A percentile compares a stretch with the other conserved stretches of the same genome.
Evolutionary conservation across 1,139 yeast genomes (phyloP).

Genomic region (Taphrina deformans): DNA sequence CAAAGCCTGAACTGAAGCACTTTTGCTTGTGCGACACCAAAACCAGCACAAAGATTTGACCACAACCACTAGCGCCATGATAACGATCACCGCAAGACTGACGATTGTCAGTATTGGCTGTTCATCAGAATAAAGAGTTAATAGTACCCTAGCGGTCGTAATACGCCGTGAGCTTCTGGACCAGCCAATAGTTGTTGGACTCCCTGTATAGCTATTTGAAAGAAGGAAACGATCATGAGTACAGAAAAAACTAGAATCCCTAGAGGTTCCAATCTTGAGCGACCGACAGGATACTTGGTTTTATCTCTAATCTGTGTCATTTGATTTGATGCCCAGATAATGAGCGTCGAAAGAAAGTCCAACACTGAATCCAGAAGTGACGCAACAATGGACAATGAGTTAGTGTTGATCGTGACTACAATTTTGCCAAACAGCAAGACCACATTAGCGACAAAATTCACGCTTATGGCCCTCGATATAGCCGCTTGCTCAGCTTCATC

Average conservation of each 20-base stretch:
- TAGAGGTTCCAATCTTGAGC: conserved; percentile 71
- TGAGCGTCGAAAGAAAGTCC: conserved; percentile 72
- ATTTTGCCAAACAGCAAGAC: conserved; percentile 62
- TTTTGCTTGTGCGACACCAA: conserved; percentile 64
- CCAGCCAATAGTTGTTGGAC: conserved; percentile 42
- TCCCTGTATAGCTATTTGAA: conserved; percentile 72
- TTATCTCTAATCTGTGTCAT: conserved; percentile 58
- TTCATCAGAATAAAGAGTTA: not conserved
- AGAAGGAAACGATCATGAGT: conserved; percentile 67
- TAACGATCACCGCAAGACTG: conserved; percentile 56
- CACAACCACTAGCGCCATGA: conserved; percentile 64
- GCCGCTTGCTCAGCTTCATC: conserved; percentile 52
- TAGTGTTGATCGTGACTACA: conserved; percentile 62
- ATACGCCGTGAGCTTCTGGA: conserved; percentile 45
- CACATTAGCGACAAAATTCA: conserved; percentile 64
- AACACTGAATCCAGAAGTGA: conserved; percentile 74
- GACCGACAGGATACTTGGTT: conserved; percentile 61
- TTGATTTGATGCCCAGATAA: conserved; percentile 59
- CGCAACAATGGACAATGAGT: conserved; percentile 72
- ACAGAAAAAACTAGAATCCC: conserved; percentile 75
- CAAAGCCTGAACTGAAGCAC: conserved; percentile 72
- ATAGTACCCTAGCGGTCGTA: conserved; percentile 41
- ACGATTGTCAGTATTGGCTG: not conserved
- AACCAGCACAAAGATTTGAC: conserved; percentile 62
- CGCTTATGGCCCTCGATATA: conserved; percentile 62